Base-by-base conservation (phyloP, 139 green algal species). In the Coelastrella sp. region DNA sequence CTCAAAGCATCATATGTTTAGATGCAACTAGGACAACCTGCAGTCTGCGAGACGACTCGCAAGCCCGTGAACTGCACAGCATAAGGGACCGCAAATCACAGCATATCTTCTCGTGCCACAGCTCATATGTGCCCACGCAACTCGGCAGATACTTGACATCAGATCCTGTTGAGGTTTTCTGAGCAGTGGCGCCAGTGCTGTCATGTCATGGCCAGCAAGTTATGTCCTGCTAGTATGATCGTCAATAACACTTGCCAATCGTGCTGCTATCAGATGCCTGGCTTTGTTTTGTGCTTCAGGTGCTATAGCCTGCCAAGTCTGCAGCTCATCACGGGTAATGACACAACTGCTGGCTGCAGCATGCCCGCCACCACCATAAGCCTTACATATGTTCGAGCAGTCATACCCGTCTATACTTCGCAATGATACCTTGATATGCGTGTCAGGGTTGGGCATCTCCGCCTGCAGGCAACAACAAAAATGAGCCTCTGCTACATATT, bases 351-450 rank as follows among this genome's bases (percentile, higher is more conserved):
- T 87, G 17, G 87, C 87, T 35, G 71, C 81, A n/a, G 34, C 40
- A 74, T 91, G 87, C 38, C 87, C 87, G 34, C 87, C 87, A 35
- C 87, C 87, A n/a, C 84, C 87, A 41, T 85, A 87, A 1, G 78
- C 84, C 50, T 84, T 23, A 17, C 25, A 83, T 27, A 87, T 41
- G 2, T 7, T 15, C 32, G 73, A 78, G 8, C 73, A 85, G 51
- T 86, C 80, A 45, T 73, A 72, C 7, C 23, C 78, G 8, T 76
- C 79, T 6, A 68, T 40, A 34, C 89, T 92, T 3, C 89, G 45
- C 67, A 91, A 68, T 6, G 76, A 88, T 15, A 92, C 83, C 81
- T 92, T 92, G 37, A 92, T 69, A 15, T 68, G 62, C 5, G 48
- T 51, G 23, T 30, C 43, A 11, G 21, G 13, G 0, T 43, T 45